These are phyloP conservation scores for Deakozyma indianensis DNA, from an alignment of 805 yeast genomes.

Conservation along the genomic window DNA sequence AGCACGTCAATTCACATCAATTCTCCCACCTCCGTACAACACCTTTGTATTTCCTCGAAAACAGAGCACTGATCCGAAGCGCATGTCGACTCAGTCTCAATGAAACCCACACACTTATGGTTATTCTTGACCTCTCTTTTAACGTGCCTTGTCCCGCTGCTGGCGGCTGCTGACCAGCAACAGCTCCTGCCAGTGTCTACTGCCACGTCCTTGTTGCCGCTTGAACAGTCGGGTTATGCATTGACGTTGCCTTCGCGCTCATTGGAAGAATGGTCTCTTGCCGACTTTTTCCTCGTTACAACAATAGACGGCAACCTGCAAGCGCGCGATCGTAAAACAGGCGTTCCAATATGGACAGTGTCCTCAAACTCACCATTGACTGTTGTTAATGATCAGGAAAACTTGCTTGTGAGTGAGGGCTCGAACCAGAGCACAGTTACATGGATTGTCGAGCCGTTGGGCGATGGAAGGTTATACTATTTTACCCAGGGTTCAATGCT, in stretches of 20 bases:
- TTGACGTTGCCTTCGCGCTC: slow-evolving; percentile 9
- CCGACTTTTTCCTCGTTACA: slow-evolving; percentile 51
- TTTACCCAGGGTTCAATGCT: slow-evolving; percentile 65
- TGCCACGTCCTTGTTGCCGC: background rate
- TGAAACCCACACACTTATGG: no score
- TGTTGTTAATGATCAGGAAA: slow-evolving; percentile 6
- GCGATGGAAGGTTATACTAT: slow-evolving; percentile 71
- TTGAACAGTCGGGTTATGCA: background rate
- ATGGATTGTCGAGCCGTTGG: slow-evolving; percentile 86
- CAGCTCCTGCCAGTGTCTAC: no score
- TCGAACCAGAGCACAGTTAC: slow-evolving; percentile 23
- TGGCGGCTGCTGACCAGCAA: no score
- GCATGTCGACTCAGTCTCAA: no score
- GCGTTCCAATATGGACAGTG: slow-evolving; percentile 64
- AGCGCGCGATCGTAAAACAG: slow-evolving; percentile 63
- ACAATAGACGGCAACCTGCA: slow-evolving; percentile 82
- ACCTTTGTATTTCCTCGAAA: no score
- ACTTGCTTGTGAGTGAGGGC: slow-evolving; percentile 15
- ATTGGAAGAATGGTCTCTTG: slow-evolving; percentile 33
- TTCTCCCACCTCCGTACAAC: no score
- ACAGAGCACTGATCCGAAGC: no score
- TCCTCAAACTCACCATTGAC: slow-evolving; percentile 49
- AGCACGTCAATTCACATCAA: no score
- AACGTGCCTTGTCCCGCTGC: no score
- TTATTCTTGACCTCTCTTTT: no score